phyloP scores from a whole-genome alignment of 352 stramenopile genomes.

The Phytopythium delawarense region DNA sequence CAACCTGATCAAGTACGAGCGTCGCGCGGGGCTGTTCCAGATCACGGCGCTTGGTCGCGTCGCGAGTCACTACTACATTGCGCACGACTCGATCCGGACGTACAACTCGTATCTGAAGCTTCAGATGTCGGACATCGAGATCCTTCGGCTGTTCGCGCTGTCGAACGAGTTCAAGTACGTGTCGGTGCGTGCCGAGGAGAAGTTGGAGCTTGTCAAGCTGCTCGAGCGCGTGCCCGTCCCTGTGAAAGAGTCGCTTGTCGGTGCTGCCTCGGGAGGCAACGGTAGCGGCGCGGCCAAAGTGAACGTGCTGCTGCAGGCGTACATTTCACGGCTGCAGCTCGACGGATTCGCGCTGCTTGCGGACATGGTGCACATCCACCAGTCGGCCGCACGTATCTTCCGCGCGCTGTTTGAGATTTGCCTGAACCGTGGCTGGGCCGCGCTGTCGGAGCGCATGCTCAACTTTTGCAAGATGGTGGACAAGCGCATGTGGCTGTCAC shows the following conservation, averaged over 20 bases:
- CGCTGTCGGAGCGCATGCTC: slow-evolving; percentile 93
- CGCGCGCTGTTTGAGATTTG: slow-evolving; percentile 99
- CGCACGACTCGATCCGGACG: slow-evolving; percentile 96
- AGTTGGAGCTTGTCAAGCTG: slow-evolving; percentile 97
- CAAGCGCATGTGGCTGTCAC: slow-evolving; percentile 96
- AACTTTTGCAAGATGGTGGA: slow-evolving; percentile 99
- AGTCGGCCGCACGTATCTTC: slow-evolving; percentile 98
- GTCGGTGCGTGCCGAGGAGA: slow-evolving; percentile 97
- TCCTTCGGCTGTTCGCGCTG: slow-evolving; percentile 98
- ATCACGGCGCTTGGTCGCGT: slow-evolving; percentile 97
- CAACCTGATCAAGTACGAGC: slow-evolving; percentile 98
- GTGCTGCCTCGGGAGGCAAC: slow-evolving; percentile 14
- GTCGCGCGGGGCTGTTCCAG: slow-evolving; percentile 93
- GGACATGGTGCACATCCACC: slow-evolving; percentile 99
- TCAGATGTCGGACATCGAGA: slow-evolving; percentile 99
- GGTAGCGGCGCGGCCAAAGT: slow-evolving; percentile 91
- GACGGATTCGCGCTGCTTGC: slow-evolving; percentile 97
- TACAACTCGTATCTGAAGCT: slow-evolving; percentile 99
- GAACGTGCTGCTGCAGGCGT: slow-evolving; percentile 99
- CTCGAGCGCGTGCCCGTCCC: slow-evolving; percentile 97
- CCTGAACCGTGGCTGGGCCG: slow-evolving; percentile 93
- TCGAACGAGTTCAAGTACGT: slow-evolving; percentile 99
- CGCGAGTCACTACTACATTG: slow-evolving; percentile 99
- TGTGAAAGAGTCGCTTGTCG: slow-evolving; percentile 93
- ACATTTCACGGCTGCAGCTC: slow-evolving; percentile 97